Evolutionary conservation across 805 yeast genomes (phyloP).

Genomic region (Candida coquimbonensis): DNA sequence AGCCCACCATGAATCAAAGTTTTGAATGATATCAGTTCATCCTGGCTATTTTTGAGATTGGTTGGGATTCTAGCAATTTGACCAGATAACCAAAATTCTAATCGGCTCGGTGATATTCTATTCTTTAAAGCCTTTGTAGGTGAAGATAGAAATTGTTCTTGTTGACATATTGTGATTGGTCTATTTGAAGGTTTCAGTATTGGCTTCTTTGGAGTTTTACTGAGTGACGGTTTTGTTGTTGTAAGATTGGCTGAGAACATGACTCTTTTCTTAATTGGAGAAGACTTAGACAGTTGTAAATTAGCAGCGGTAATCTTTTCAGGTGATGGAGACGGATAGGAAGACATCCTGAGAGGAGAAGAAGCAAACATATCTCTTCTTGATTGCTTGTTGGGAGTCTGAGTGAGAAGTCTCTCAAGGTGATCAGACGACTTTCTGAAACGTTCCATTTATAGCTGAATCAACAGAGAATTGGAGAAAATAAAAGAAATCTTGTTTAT

Average conservation of each 20-base stretch:
- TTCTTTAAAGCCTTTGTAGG: neutral
- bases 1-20: slow-evolving; percentile 19
- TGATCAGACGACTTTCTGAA: too few species aligned
- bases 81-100: slow-evolving; percentile 22
- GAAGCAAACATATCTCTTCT: slow-evolving; percentile 2
- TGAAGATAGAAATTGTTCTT: slow-evolving; percentile 8
- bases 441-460: too few species aligned
- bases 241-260: slow-evolving; percentile 11
- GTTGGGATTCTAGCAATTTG: slow-evolving; percentile 15
- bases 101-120: slow-evolving; percentile 1
- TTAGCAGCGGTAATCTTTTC: slow-evolving; percentile 2
- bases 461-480: neutral
- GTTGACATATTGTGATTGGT: slow-evolving; percentile 3
- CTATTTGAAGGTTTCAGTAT: slow-evolving; percentile 12
- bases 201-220: slow-evolving; percentile 18
- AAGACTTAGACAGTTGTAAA: slow-evolving; percentile 12
- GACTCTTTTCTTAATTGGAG: slow-evolving; percentile 19
- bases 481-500: neutral
- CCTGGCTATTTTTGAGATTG: neutral
- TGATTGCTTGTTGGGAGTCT: neutral
- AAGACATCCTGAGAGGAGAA: slow-evolving; percentile 12
- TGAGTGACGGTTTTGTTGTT: neutral
- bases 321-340: slow-evolving; percentile 22
- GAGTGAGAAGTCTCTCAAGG: neutral
- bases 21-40: slow-evolving; percentile 12